Conservation (phyloP, 148 eudicot species). For the Diospyros lotus region DNA sequence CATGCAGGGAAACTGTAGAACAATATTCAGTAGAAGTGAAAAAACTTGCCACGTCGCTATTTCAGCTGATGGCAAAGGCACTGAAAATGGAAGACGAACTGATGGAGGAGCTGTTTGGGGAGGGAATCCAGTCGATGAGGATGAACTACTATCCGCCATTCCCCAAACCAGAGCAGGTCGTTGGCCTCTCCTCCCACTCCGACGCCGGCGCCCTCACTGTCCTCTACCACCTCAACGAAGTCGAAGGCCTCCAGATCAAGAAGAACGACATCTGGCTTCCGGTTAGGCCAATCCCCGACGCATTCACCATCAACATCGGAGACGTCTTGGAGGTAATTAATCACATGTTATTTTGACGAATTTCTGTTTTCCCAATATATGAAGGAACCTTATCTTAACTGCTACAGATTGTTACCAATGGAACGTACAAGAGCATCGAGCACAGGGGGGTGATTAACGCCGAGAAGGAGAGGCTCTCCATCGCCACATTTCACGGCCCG, state of each 20-base stretch:
- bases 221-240: conserved; percentile 10
- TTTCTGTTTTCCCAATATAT: no score
- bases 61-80: not conserved
- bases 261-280: conserved; percentile 12
- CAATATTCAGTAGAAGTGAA: no score
- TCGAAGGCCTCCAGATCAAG: conserved; percentile 13
- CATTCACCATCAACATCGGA: conserved; percentile 20
- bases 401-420: conserved; percentile 25
- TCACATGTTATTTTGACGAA: no score
- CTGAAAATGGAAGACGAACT: not conserved
- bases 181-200: conserved; percentile 12
- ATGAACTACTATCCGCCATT: conserved; percentile 13
- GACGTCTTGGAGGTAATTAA: conserved; percentile 26
- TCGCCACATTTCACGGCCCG: conserved; percentile 27
- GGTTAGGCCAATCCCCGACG: conserved; percentile 10
- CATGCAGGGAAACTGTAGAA: no score
- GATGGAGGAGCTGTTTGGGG: not conserved
- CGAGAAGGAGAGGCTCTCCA: conserved; percentile 24
- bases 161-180: conserved; percentile 12
- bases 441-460: conserved; percentile 21
- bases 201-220: conserved; percentile 12
- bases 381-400: not conserved
- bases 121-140: conserved; percentile 8
- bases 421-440: conserved; percentile 27
- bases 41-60: no score